These are phyloP conservation scores for Exophiala alcalophila DNA, from an alignment of 2,329 filamentous ascomycete genomes.

Conservation along the genomic window DNA sequence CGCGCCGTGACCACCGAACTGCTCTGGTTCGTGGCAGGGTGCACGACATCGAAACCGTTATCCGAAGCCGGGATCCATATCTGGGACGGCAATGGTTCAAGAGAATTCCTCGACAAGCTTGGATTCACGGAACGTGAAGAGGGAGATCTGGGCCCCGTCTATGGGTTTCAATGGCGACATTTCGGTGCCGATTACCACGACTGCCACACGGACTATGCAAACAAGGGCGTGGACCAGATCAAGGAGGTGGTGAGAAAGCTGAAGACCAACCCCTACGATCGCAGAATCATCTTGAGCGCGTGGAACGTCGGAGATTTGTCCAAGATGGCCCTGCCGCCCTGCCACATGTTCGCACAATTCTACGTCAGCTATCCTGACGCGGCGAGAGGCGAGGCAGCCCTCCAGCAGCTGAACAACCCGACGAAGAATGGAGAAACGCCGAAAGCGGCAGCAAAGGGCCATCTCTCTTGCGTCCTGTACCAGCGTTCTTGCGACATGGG, in stretches of 20 bases:
- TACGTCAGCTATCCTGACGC: slow-evolving; percentile 74
- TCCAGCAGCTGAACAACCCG: slow-evolving; percentile 13
- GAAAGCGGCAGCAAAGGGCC: slow-evolving; percentile 61
- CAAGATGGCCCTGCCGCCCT: slow-evolving; percentile 89
- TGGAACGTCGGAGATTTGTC: slow-evolving; percentile 89
- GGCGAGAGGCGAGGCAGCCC: slow-evolving; percentile 28
- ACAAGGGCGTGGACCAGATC: slow-evolving; percentile 88
- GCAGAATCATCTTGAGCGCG: slow-evolving; percentile 82
- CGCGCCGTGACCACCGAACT: slow-evolving; percentile 88
- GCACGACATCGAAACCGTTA: slow-evolving; percentile 74
- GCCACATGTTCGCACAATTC: slow-evolving; percentile 97
- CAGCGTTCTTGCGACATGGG: slow-evolving; percentile 97
- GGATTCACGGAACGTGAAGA: slow-evolving; percentile 77
- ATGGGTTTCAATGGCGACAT: slow-evolving; percentile 98
- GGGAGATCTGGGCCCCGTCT: slow-evolving; percentile 91
- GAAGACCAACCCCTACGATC: slow-evolving; percentile 77
- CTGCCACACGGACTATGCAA: slow-evolving; percentile 74
- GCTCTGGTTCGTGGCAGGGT: slow-evolving; percentile 89
- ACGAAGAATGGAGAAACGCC: slow-evolving; percentile 18
- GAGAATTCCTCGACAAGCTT: slow-evolving; percentile 81
- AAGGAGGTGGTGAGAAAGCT: slow-evolving; percentile 87
- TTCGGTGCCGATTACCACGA: slow-evolving; percentile 90
- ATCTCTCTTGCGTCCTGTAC: slow-evolving; percentile 84
- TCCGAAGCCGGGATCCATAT: slow-evolving; percentile 84
- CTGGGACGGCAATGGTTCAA: slow-evolving; percentile 95